These are phyloP conservation scores for Metschnikowia vanudenii DNA, from an alignment of 805 yeast genomes.

Conservation along the genomic window DNA sequence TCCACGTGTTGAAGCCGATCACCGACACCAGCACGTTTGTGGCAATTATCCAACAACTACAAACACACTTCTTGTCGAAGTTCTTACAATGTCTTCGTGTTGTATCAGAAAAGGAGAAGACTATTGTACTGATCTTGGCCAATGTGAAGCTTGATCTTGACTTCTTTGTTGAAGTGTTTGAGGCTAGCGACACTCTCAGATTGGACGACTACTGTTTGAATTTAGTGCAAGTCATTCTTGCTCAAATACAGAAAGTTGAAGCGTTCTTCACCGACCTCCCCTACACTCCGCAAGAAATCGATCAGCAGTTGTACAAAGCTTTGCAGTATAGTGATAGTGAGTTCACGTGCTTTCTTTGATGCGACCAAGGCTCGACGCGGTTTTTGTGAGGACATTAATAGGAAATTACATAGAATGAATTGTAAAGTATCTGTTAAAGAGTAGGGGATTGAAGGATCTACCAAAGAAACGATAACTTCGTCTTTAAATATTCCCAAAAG, in stretches of 20 bases:
- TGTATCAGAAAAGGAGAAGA: constrained; percentile 19
- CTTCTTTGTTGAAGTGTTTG: constrained; percentile 41
- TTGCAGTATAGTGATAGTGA: constrained; percentile 31
- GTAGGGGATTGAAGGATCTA: no score
- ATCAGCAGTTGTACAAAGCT: constrained; percentile 26
- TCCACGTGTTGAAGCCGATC: constrained; percentile 40
- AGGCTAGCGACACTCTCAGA: constrained; percentile 31
- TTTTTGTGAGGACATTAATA: no score
- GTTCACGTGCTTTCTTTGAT: constrained; percentile 31
- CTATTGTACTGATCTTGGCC: constrained; percentile 20
- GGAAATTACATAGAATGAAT: no score
- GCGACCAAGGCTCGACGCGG: no score
- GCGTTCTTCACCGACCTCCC: constrained; percentile 22
- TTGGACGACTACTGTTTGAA: constrained; percentile 36
- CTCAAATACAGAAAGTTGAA: constrained; percentile 28
- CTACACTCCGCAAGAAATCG: constrained; percentile 29
- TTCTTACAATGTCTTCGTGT: constrained; percentile 32
- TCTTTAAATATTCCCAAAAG: no score
- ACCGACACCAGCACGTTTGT: constrained; percentile 37
- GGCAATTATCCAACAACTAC: constrained; percentile 38
- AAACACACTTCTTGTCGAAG: constrained; percentile 33
- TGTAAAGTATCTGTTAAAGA: no score
- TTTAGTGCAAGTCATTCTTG: constrained; percentile 31
- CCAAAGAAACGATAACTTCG: no score
- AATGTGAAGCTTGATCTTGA: constrained; percentile 38